These are phyloP conservation scores for Tolypocladium album DNA, from an alignment of 2,329 filamentous ascomycete genomes.

Conservation along the genomic window DNA sequence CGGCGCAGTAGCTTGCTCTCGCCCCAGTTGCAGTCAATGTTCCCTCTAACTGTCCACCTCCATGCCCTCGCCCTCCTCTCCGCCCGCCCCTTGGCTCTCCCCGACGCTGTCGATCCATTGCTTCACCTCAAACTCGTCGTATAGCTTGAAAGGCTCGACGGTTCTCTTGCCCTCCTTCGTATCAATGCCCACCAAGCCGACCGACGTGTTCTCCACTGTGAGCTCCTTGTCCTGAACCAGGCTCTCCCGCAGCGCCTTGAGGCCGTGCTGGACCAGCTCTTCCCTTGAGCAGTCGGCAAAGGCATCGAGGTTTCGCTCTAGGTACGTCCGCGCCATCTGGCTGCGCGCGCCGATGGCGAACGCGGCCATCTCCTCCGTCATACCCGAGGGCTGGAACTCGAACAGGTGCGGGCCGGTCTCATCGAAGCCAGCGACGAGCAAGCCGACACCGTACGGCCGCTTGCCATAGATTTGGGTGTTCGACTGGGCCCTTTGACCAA, in stretches of 20 bases:
- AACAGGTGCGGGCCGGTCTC: constrained; percentile 91
- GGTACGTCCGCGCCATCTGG: constrained; percentile 95
- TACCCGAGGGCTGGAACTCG: constrained; percentile 92
- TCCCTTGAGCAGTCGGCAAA: constrained; percentile 71
- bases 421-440: constrained; percentile 88
- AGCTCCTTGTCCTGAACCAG: constrained; percentile 95
- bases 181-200: constrained; percentile 67
- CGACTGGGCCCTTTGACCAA: constrained; percentile 91
- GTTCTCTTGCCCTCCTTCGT: constrained; percentile 37
- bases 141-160: constrained; percentile 77
- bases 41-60: constrained; percentile 23
- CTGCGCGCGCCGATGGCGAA: constrained; percentile 92
- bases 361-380: constrained; percentile 95
- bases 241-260: constrained; percentile 88
- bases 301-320: constrained; percentile 81
- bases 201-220: constrained; percentile 91
- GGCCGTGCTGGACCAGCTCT: constrained; percentile 81
- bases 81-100: constrained; percentile 33
- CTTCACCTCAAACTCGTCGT: constrained; percentile 79
- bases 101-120: constrained; percentile 72
- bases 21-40: not conserved
- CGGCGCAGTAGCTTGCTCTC: not conserved
- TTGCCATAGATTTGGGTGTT: constrained; percentile 98
- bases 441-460: constrained; percentile 88
- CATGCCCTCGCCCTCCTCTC: constrained; percentile 23